A percentile compares a stretch with the other conserved stretches of the same genome.
Conservation (phyloP, 345 rosid species). For the Populus davidiana region DNA sequence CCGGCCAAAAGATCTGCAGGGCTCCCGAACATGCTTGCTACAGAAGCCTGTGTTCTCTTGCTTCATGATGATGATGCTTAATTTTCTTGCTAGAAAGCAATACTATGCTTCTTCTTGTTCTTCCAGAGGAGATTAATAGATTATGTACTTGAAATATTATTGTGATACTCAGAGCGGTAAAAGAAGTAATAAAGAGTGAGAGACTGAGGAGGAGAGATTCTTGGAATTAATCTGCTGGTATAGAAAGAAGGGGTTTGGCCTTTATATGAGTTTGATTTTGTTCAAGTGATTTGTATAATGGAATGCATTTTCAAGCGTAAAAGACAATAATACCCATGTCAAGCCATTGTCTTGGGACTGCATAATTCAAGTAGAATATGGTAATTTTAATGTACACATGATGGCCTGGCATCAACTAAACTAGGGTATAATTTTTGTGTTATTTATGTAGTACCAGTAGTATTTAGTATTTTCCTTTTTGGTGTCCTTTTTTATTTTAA, state of each 20-base stretch:
- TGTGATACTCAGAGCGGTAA: not conserved
- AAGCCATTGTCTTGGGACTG: not conserved
- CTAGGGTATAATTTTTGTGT: not conserved
- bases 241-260: constrained; percentile 16
- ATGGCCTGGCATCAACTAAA: constrained; percentile 29
- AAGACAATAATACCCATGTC: constrained; percentile 14
- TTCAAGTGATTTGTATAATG: not conserved
- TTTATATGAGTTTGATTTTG: constrained; percentile 34
- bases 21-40: constrained; percentile 25
- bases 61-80: constrained; percentile 14
- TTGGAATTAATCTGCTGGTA: constrained; percentile 13
- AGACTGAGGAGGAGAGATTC: constrained; percentile 1
- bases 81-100: not conserved
- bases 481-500: not conserved
- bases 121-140: not conserved
- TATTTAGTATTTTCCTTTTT: not conserved
- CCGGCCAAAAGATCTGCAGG: constrained; percentile 40
- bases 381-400: constrained; percentile 12
- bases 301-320: not conserved
- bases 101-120: not conserved
- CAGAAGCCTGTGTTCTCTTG: constrained; percentile 28
- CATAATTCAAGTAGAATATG: not conserved
- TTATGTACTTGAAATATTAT: not conserved
- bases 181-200: not conserved
- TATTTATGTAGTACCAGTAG: not conserved